phyloP scores from a whole-genome alignment of 1,284 basidiomycete species.

The Meira nashicola region DNA sequence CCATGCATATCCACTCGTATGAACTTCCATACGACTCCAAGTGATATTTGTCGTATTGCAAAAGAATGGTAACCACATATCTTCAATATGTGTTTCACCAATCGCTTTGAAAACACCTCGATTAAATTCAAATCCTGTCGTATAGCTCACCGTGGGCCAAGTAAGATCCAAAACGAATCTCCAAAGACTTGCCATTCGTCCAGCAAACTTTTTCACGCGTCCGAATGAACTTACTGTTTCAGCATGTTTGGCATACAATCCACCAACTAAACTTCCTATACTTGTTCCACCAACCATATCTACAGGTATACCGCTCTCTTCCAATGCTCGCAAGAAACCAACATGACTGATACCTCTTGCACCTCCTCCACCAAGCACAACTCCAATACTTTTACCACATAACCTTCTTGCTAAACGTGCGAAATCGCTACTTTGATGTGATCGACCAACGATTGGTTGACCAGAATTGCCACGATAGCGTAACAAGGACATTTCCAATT shows the following conservation, averaged over 20 bases:
- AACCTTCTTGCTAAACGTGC: constrained; percentile 82
- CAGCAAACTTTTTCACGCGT: constrained; percentile 83
- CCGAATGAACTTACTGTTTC: constrained; percentile 81
- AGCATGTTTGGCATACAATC: constrained; percentile 87
- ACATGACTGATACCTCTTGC: constrained; percentile 91
- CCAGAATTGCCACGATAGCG: constrained; percentile 18
- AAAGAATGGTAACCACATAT: constrained; percentile 98
- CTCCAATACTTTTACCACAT: constrained; percentile 85
- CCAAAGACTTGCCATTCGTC: constrained; percentile 89
- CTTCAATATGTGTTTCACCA: constrained; percentile 91
- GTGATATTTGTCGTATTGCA: constrained; percentile 99
- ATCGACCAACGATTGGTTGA: constrained; percentile 60
- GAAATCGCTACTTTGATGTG: constrained; percentile 83
- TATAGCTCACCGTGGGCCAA: constrained; percentile 94
- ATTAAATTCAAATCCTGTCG: constrained; percentile 66
- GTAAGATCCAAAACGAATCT: constrained; percentile 90
- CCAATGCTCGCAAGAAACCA: constrained; percentile 81
- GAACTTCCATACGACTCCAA: constrained; percentile 92
- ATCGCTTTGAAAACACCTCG: constrained; percentile 61
- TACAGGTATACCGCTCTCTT: constrained; percentile 86
- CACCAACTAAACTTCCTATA: constrained; percentile 87
- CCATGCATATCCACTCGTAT: constrained; percentile 77
- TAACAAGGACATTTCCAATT: constrained; percentile 74
- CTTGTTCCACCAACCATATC: constrained; percentile 78
- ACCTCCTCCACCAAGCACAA: constrained; percentile 92